Evolutionary conservation across 164 flowering plant genomes (phyloP), one percentile per base, ranked within the genome.

Genomic region (Aristolochia californica): DNA sequence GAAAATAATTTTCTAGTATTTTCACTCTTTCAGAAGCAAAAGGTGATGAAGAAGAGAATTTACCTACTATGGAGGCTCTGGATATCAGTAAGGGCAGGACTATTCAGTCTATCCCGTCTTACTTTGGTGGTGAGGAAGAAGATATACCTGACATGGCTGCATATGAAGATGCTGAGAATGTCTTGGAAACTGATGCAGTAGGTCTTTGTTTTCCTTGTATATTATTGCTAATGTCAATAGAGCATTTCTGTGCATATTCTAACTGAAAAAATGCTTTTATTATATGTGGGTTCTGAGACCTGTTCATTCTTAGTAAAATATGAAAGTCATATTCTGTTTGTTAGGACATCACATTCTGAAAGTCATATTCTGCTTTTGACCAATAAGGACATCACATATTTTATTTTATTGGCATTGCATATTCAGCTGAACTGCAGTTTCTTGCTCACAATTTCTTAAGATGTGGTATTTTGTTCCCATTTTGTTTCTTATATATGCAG

Each of bases 81-180:
- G 90, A 93, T 27, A 84, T 80, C 60, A 60, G 74, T 72, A 72
- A 78, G 61, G 75, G 62, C 5, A 76, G 56, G 53, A 68, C 78
- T 38, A 82, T 93, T 52, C 72, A 72, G 50, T 74, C 94, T 16
- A 85, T 83, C 51, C 68, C 94, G 18, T 69, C 96, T 38, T 76
- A 93, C 66, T 87, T 89, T 76, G 97, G 94, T 14, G 90, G 80
- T 57, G 85, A 81, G 48, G 96, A 91, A 56, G 97, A 89, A 56
- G 91, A 87, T 68, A 84, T 93, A 69, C 99, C 99, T 7, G 99
- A 93, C 67, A 85, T 93, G 83, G 87, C 72, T 30, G 97, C 84
- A 27, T 85, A 72, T 73, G 82, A 80, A 59, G 97, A 85, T 21
- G 57, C 84, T 53, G 91, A 87, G 68, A 87, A 82, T 61, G 28